Conservation (phyloP, 2,329 filamentous ascomycete species). For the Cyphellophora europaea region DNA sequence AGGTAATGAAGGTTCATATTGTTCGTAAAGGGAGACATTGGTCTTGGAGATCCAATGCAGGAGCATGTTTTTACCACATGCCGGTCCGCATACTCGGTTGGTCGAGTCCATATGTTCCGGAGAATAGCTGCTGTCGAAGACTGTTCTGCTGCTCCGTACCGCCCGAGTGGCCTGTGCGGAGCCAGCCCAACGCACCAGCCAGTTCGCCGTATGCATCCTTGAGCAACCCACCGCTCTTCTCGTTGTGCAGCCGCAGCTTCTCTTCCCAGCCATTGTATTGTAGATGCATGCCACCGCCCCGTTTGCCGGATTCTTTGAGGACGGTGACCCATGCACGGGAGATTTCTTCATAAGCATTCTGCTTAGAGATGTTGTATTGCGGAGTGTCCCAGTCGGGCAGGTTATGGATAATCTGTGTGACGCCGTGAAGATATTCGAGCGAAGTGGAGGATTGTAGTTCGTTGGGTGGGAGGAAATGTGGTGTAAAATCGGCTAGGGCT, state of each 20-base stretch:
- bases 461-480: slow-evolving; percentile 86
- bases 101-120: slow-evolving; percentile 46
- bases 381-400: slow-evolving; percentile 86
- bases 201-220: slow-evolving; percentile 71
- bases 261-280: slow-evolving; percentile 91
- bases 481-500: slow-evolving; percentile 86
- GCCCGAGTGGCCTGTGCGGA: slow-evolving; percentile 39
- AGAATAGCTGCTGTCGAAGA: slow-evolving; percentile 48
- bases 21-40: too few relatives aligned
- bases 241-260: slow-evolving; percentile 76
- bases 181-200: slow-evolving; percentile 67
- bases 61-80: too few relatives aligned
- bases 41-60: too few relatives aligned
- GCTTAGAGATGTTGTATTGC: slow-evolving; percentile 83
- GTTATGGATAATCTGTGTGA: slow-evolving; percentile 80
- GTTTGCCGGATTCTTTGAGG: slow-evolving; percentile 81
- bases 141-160: slow-evolving; percentile 24
- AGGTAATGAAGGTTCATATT: too few relatives aligned
- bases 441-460: slow-evolving; percentile 78
- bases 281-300: slow-evolving; percentile 79
- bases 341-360: slow-evolving; percentile 93
- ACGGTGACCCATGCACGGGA: slow-evolving; percentile 87
- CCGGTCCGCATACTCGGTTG: slow-evolving; percentile 15
- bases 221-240: slow-evolving; percentile 73
- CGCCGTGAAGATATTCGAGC: slow-evolving; percentile 78